Percentiles rank a stretch among this genome's conserved stretches.
These are phyloP conservation scores for Tulasnella calospora DNA, from an alignment of 768 basidiomycete species.

Conservation along the genomic window DNA sequence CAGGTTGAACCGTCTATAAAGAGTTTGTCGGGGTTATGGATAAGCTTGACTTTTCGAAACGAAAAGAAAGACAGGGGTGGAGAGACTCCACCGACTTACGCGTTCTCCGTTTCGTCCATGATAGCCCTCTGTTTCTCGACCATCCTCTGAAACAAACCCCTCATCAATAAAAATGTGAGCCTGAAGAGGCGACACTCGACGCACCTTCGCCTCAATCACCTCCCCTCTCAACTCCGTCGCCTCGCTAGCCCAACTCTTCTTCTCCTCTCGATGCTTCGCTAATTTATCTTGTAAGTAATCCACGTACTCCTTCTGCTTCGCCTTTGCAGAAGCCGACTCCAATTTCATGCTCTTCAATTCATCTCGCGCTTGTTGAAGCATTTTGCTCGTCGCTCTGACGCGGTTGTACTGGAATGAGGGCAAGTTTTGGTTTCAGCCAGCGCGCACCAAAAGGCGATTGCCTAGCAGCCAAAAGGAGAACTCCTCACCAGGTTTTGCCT, in stretches of 20 bases:
- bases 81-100: slow-evolving; percentile 30
- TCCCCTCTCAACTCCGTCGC: slow-evolving; percentile 61
- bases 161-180: background rate
- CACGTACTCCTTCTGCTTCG: slow-evolving; percentile 81
- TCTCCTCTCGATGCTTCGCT: slow-evolving; percentile 69
- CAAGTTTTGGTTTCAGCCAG: too few species aligned
- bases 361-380: slow-evolving; percentile 60
- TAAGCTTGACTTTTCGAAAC: background rate
- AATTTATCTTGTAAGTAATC: slow-evolving; percentile 72
- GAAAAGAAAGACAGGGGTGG: background rate
- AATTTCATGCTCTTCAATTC: slow-evolving; percentile 69
- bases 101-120: slow-evolving; percentile 35
- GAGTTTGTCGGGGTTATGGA: background rate
- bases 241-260: slow-evolving; percentile 68
- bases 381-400: slow-evolving; percentile 66
- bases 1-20: slow-evolving; percentile 56
- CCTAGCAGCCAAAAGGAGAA: too few species aligned
- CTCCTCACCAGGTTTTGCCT: slow-evolving; percentile 68
- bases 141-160: slow-evolving; percentile 24
- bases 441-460: too few species aligned
- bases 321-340: slow-evolving; percentile 66
- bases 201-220: slow-evolving; percentile 65
- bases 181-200: too few species aligned
- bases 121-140: slow-evolving; percentile 35
- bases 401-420: slow-evolving; percentile 88